Conservation (phyloP, 257 asterid species). For the Parsonsia alboflavescens region DNA sequence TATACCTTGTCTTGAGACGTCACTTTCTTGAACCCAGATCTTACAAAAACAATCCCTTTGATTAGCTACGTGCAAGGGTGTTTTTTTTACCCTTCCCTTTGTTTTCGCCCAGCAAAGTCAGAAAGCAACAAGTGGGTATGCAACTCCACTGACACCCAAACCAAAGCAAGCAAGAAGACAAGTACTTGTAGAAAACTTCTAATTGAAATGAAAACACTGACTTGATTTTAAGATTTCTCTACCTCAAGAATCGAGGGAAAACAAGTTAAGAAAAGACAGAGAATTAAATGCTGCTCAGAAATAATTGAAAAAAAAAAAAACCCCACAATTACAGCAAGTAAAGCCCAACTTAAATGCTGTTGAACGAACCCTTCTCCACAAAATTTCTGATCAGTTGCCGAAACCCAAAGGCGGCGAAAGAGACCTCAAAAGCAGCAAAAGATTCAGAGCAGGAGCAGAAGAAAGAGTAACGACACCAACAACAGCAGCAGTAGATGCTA, state of each 20-base stretch:
- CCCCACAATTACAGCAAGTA: background rate
- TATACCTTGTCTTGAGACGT: conserved; percentile 32
- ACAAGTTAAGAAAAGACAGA: background rate
- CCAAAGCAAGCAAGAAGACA: background rate
- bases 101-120: background rate
- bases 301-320: conserved; percentile 1
- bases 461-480: background rate
- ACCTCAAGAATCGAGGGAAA: background rate
- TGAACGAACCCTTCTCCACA: conserved; percentile 7
- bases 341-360: conserved; percentile 21
- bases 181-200: background rate
- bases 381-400: conserved; percentile 19
- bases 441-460: conserved; percentile 6
- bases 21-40: conserved; percentile 31
- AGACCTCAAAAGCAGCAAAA: conserved; percentile 27
- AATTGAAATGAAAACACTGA: background rate
- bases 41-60: conserved; percentile 4
- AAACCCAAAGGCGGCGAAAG: conserved; percentile 35
- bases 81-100: conserved; percentile 3
- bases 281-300: conserved; percentile 20
- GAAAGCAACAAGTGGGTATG: background rate
- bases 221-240: background rate
- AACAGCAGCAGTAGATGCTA: background rate
- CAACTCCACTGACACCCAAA: background rate
- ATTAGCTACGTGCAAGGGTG: conserved; percentile 6